Base-by-base conservation (phyloP, 345 rosid genomes). In the Noccaea caerulescens region DNA sequence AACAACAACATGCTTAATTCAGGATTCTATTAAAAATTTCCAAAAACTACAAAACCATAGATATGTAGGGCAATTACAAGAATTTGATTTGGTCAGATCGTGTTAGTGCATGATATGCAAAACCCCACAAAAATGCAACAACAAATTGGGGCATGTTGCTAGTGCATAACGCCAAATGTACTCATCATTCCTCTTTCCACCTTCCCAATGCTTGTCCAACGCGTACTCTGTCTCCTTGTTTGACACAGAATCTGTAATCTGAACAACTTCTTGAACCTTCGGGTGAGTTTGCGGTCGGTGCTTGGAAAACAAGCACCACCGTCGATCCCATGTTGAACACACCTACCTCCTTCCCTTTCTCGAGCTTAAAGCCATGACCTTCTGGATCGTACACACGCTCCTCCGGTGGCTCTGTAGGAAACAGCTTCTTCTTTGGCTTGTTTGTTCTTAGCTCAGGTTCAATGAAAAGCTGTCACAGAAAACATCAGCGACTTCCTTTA, bases 251-350 rank as follows among this genome's bases (percentile, higher is more conserved):
- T 66, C 77, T 79, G 79, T 85, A 94, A 49, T 82, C 86, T 8
- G 92, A 80, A 7, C 87, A 79, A 58, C 75, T 66, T 39, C 76
- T 50, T 18, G 42, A 69, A 6, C 67, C 71, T 50, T 83, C 67
- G 1, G 63, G 60, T 45, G 83, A 71, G 63, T 79, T 83, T 53
- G 73, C 46, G 4, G 84, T 75, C 10, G 94, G 95, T 47, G 97
- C 99, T 46, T 94, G 90, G 78, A 94, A 94, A 50, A 94, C 84
- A 6, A 94, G 91, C 56, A 94, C 99, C 7, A 91, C 97, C 0
- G 97, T 91, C 1, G 97, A 94, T 74, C 99, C 97, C 92, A 89
- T 83, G 82, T 91, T 88, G 81, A 94, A 89, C 43, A 80, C 97
- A 58, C 82, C 99, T 14, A 94, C 76, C 96, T 89, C 87, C 18